Percentiles rank a stretch among this genome's conserved stretches.
These are phyloP conservation scores for Scedosporium apiospermum DNA, from an alignment of 2,329 filamentous ascomycete genomes.

Conservation along the genomic window DNA sequence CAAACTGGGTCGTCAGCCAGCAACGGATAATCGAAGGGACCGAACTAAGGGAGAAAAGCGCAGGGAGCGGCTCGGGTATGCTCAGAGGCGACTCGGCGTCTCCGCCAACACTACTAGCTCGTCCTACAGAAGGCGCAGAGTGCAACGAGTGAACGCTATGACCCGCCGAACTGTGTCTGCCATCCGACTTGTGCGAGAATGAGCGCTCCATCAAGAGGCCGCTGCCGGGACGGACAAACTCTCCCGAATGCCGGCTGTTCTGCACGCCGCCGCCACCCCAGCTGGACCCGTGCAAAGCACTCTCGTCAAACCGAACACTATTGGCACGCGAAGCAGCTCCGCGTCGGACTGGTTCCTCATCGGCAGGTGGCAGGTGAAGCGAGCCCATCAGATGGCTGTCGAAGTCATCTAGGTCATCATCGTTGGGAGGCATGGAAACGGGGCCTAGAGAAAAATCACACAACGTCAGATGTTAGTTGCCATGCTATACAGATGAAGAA, in stretches of 20 bases:
- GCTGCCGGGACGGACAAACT: conserved; percentile 71
- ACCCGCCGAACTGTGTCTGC: conserved; percentile 85
- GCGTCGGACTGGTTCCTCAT: conserved; percentile 76
- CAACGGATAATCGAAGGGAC: conserved; percentile 92
- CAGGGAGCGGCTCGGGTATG: conserved; percentile 67
- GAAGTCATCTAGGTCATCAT: conserved; percentile 84
- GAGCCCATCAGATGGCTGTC: conserved; percentile 70
- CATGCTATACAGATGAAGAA: too few relatives aligned
- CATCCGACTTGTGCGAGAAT: conserved; percentile 91
- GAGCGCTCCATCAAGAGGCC: conserved; percentile 86
- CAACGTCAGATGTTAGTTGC: background rate
- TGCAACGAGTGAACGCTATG: conserved; percentile 62
- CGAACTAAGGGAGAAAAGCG: conserved; percentile 75
- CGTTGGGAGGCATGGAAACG: conserved; percentile 66
- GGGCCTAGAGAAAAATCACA: conserved; percentile 46
- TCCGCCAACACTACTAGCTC: conserved; percentile 80
- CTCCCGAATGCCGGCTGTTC: conserved; percentile 65
- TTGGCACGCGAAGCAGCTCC: conserved; percentile 88
- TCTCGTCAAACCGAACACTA: conserved; percentile 95
- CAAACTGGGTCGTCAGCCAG: conserved; percentile 87
- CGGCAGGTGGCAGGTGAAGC: conserved; percentile 68
- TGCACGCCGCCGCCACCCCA: conserved; percentile 50
- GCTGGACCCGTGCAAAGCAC: conserved; percentile 76
- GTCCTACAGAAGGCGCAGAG: conserved; percentile 61
- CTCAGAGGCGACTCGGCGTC: conserved; percentile 68